phyloP scores from a whole-genome alignment of 2,329 filamentous ascomycete genomes.

The Ceratocystis destructans region DNA sequence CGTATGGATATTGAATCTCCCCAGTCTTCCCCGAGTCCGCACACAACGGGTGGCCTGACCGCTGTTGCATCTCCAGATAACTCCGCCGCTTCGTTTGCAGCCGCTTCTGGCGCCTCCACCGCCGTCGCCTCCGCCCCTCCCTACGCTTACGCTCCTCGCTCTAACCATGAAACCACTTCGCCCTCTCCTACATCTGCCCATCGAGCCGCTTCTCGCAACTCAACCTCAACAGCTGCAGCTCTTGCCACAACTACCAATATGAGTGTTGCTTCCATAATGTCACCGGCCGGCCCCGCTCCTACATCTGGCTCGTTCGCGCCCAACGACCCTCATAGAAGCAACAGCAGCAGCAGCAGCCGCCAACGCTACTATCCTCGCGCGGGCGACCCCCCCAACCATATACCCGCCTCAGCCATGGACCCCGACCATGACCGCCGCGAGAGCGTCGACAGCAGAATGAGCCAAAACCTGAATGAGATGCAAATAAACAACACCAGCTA shows the following conservation, averaged over 20 bases:
- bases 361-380: conserved; percentile 31
- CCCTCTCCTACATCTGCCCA: conserved; percentile 40
- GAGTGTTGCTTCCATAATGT: conserved; percentile 24
- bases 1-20: conserved; percentile 20
- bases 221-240: not conserved
- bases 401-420: conserved; percentile 24
- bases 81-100: conserved; percentile 30
- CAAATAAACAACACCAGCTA: conserved; percentile 39
- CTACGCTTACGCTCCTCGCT: not conserved
- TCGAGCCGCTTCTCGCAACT: conserved; percentile 28
- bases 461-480: conserved; percentile 56
- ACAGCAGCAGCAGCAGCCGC: conserved; percentile 22
- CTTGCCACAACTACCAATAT: not conserved
- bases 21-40: conserved; percentile 19
- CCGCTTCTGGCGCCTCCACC: not conserved
- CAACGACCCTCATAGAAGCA: conserved; percentile 27
- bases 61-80: conserved; percentile 26
- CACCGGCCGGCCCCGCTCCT: conserved; percentile 41
- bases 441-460: conserved; percentile 68
- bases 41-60: conserved; percentile 16
- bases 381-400: not conserved
- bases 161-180: conserved; percentile 17
- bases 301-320: conserved; percentile 51
- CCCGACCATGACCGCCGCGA: conserved; percentile 42
- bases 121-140: conserved; percentile 1